Base-by-base conservation (phyloP, 495 filamentous ascomycete genomes). In the Penicillium robsamsonii region DNA sequence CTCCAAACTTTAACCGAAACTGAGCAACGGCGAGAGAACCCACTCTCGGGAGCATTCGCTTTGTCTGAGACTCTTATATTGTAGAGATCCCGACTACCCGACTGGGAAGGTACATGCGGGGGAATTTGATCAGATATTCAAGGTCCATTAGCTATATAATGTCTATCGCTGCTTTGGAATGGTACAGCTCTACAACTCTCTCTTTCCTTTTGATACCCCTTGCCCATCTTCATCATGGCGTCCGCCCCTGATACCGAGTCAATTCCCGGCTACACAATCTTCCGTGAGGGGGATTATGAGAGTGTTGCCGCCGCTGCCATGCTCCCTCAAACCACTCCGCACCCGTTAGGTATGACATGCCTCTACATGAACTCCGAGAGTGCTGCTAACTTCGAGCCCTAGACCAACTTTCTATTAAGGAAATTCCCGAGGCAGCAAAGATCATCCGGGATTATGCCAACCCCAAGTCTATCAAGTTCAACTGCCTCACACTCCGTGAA, bases 401-500 rank as follows among this genome's bases (percentile, higher is more conserved):
- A 73, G 71, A 74, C 48, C 71, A 70, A 53, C 62, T 74, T 24
- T 62, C 62, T 46, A 67, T 70, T 22, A 56, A 62, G 55, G 71
- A 74, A 62, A 70, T 74, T 24, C 67, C 68, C 15, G 33, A 60
- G 31, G 58, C 60, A n/a, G 67, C 69, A 18, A 61, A 63, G 53
- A 42, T 74, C 9, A 62, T 74, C 46, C 71, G 71, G 8, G 63
- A 72, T 10, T 63, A 71, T 54, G 63, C 60, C 31, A 65, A 50
- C 52, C 64, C 70, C 18, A 70, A 65, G 56, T 50, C 58, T 5
- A 75, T 93, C 46, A 82, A 82, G 63, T 95, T 91, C 83, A 94
- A 96, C 78, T 88, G 91, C 47, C 82, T 96, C 56, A 87, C 90
- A 20, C 75, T 93, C 17, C 86, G 81, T 27, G 91, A 95, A 72